These are phyloP conservation scores for Udeniomyces megalosporus DNA, from an alignment of 768 basidiomycete species.

Conservation along the genomic window DNA sequence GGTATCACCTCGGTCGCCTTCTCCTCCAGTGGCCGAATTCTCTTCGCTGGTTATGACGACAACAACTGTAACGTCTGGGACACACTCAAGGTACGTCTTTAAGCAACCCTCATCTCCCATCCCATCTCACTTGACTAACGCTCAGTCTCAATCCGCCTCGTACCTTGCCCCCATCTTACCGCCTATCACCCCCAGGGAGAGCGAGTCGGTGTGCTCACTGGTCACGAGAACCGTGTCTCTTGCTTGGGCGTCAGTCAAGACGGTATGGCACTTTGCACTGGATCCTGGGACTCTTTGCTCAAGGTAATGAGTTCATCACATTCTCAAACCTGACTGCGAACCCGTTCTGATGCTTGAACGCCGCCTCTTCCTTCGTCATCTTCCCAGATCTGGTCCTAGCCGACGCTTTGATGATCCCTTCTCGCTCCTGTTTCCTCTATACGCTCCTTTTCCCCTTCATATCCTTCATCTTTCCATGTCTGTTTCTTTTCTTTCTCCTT, in stretches of 20 bases:
- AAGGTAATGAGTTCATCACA: conserved; percentile 39
- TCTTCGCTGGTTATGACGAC: conserved; percentile 98
- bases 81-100: conserved; percentile 50
- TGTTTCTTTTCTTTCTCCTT: neutral
- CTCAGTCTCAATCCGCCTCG: neutral
- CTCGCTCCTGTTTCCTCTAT: conserved; percentile 23
- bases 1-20: conserved; percentile 98
- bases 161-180: neutral
- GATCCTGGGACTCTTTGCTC: conserved; percentile 93
- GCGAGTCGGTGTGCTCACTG: conserved; percentile 89
- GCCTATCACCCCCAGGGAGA: conserved; percentile 53
- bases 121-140: neutral
- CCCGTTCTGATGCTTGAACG: neutral
- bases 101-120: neutral
- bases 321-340: neutral
- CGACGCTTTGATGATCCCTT: conserved; percentile 27
- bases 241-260: conserved; percentile 91
- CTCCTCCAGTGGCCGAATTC: conserved; percentile 88
- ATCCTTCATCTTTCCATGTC: neutral
- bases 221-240: conserved; percentile 94
- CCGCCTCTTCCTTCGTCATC: conserved; percentile 16
- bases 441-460: conserved; percentile 19
- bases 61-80: conserved; percentile 99
- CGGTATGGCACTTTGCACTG: conserved; percentile 97
- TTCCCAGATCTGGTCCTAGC: conserved; percentile 64